Conservation (phyloP, 2,329 filamentous ascomycete species). For the Dactylellina cionopaga region DNA sequence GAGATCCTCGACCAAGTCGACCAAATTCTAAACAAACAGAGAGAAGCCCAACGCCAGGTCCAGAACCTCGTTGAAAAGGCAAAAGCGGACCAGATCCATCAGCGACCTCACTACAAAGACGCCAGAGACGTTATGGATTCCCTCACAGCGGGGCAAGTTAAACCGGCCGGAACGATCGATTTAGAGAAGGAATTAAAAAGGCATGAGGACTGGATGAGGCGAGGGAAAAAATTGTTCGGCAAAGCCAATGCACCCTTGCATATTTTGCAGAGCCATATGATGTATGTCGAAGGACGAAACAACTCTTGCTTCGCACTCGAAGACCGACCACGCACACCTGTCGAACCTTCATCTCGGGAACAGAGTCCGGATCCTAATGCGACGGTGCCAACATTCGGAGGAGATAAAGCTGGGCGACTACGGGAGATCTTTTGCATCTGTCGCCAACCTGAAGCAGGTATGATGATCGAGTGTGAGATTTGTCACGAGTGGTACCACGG, state of each 20-base stretch:
- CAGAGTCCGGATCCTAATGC: slow-evolving; percentile 68
- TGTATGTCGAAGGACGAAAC: slow-evolving; percentile 90
- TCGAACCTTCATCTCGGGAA: slow-evolving; percentile 89
- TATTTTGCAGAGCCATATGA: slow-evolving; percentile 93
- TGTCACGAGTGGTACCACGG: slow-evolving; percentile 99
- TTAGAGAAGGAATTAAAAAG: slow-evolving; percentile 92
- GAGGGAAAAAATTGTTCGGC: slow-evolving; percentile 95
- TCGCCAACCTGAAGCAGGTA: slow-evolving; percentile 88
- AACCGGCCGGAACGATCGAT: slow-evolving; percentile 88
- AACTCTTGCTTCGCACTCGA: slow-evolving; percentile 88
- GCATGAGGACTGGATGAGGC: slow-evolving; percentile 99
- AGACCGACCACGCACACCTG: slow-evolving; percentile 87
- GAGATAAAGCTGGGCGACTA: slow-evolving; percentile 65
- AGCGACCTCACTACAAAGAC: slow-evolving; percentile 86
- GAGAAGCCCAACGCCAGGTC: slow-evolving; percentile 91
- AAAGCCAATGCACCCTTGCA: slow-evolving; percentile 97
- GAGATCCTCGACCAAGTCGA: slow-evolving; percentile 86
- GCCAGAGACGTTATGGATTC: slow-evolving; percentile 90
- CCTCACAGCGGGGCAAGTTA: slow-evolving; percentile 88
- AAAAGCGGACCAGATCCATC: slow-evolving; percentile 76
- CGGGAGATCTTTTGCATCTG: slow-evolving; percentile 97
- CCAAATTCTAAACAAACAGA: slow-evolving; percentile 91
- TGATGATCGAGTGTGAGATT: slow-evolving; percentile 99
- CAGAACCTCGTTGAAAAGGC: slow-evolving; percentile 81
- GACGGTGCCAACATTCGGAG: slow-evolving; percentile 40